Conservation (phyloP, 129 eudicot species). For the Escallonia herrerae region DNA sequence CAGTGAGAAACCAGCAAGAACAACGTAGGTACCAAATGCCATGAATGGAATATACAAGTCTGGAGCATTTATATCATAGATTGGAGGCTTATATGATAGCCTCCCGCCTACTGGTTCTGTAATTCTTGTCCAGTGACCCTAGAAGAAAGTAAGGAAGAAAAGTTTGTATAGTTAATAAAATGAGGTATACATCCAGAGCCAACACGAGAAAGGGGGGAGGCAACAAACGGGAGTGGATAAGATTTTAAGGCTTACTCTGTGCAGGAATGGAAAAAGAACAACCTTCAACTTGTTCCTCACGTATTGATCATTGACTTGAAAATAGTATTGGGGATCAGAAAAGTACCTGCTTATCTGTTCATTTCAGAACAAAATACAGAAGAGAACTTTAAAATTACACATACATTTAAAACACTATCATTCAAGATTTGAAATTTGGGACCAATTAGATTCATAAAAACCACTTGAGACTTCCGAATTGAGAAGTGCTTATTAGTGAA, state of each 20-base stretch:
- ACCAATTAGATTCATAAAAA: background rate
- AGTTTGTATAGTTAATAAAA: background rate
- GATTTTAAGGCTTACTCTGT: constrained; percentile 19
- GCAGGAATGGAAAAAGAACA: constrained; percentile 27
- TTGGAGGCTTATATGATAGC: constrained; percentile 31
- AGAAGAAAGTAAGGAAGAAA: background rate
- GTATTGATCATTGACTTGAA: constrained; percentile 37
- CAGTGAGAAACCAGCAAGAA: constrained; percentile 25
- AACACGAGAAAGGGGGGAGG: background rate
- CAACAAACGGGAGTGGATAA: background rate
- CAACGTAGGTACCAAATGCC: constrained; percentile 30
- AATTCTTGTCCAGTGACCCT: constrained; percentile 40
- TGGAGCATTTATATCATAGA: constrained; percentile 35
- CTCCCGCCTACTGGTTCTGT: constrained; percentile 35
- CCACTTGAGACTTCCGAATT: background rate
- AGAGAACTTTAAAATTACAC: background rate
- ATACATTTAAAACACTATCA: background rate
- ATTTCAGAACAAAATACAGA: background rate
- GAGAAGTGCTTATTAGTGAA: background rate
- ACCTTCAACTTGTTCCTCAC: constrained; percentile 36
- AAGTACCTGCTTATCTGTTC: constrained; percentile 32
- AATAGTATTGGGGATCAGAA: constrained; percentile 34
- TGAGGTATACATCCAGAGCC: background rate
- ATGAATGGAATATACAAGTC: constrained; percentile 32
- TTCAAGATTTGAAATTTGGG: background rate